Conservation (phyloP, 768 basidiomycete genomes). For the Russula brevipes region DNA sequence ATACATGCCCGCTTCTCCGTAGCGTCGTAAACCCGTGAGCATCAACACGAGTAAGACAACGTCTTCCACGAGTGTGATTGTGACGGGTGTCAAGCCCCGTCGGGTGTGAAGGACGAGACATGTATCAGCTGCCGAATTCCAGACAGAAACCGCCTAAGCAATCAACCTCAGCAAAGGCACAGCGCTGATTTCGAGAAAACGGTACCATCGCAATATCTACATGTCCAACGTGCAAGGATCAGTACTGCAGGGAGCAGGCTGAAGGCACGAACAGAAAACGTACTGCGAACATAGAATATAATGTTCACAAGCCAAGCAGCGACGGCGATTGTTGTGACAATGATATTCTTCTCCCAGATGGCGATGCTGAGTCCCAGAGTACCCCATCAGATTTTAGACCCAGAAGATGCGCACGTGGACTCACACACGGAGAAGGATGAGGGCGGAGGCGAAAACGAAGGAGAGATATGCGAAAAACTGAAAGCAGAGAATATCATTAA, state of each 20-base stretch:
- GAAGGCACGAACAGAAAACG: neutral
- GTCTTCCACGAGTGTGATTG: constrained; percentile 17
- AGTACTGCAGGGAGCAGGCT: neutral
- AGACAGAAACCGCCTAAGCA: constrained; percentile 4
- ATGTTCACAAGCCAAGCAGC: constrained; percentile 11
- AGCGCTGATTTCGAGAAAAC: neutral
- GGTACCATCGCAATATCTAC: constrained; percentile 8
- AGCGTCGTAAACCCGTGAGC: constrained; percentile 19
- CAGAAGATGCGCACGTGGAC: neutral
- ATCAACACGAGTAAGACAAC: constrained; percentile 11
- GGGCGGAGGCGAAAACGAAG: constrained; percentile 19
- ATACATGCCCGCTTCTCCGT: constrained; percentile 11
- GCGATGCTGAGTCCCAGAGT: constrained; percentile 4
- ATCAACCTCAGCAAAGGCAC: neutral
- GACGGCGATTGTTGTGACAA: constrained; percentile 5
- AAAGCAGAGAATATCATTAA: neutral
- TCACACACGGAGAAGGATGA: constrained; percentile 21
- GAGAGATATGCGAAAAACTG: constrained; percentile 20
- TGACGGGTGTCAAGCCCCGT: neutral
- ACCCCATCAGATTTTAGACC: neutral
- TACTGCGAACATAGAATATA: constrained; percentile 13
- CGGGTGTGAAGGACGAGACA: constrained; percentile 6
- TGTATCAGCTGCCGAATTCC: neutral
- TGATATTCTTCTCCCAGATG: constrained; percentile 13
- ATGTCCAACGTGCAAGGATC: neutral